Percentiles rank a stretch among this genome's conserved stretches.
phyloP scores from a whole-genome alignment of 441 rosid genomes.

The Raphanus hybrid region DNA sequence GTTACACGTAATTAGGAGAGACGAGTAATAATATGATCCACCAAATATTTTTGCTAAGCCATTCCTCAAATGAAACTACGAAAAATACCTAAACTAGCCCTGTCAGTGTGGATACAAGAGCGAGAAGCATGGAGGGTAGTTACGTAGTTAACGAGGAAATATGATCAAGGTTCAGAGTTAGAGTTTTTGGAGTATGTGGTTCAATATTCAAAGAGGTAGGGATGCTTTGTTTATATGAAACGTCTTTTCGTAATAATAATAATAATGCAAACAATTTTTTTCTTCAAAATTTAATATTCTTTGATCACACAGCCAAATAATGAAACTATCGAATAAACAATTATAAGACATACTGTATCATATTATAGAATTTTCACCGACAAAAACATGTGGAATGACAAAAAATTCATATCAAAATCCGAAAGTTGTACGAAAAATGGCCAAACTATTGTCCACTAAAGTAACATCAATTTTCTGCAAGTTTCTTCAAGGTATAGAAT shows the following conservation, averaged over 20 bases:
- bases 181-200: conserved; percentile 20
- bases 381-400: conserved; percentile 28
- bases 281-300: background rate
- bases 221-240: conserved; percentile 19
- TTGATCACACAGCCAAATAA: conserved; percentile 7
- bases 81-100: conserved; percentile 24
- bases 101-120: background rate
- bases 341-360: too few species aligned
- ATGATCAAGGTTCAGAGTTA: background rate
- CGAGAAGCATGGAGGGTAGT: conserved; percentile 7
- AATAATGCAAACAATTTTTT: background rate
- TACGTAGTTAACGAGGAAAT: conserved; percentile 17
- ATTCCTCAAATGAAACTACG: background rate
- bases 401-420: background rate
- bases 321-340: background rate
- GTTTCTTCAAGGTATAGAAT: background rate
- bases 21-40: conserved; percentile 26
- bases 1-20: conserved; percentile 22
- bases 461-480: background rate
- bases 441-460: conserved; percentile 12
- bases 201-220: conserved; percentile 18
- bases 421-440: background rate
- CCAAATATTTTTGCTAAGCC: conserved; percentile 4
- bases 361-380: background rate
- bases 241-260: conserved; percentile 29